These are phyloP conservation scores for Dactylellina cionopaga DNA, from an alignment of 2,329 filamentous ascomycete genomes.

Conservation along the genomic window DNA sequence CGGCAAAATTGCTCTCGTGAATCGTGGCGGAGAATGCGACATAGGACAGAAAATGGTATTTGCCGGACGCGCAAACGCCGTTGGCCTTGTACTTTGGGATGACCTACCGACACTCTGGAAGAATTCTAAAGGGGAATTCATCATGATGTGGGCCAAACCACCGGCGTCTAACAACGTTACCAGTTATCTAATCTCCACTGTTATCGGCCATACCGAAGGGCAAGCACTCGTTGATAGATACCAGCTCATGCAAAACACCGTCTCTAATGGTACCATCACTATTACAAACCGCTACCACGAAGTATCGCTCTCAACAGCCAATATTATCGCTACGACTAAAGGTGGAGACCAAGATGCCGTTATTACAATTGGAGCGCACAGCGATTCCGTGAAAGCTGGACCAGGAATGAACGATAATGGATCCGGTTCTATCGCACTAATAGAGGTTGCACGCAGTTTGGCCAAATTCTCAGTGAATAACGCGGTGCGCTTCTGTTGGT, in stretches of 20 bases:
- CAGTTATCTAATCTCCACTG: conserved; percentile 46
- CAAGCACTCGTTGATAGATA: conserved; percentile 44
- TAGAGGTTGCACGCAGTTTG: conserved; percentile 70
- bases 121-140: no score
- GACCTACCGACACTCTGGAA: conserved; percentile 58
- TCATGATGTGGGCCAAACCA: no score
- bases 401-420: conserved; percentile 76
- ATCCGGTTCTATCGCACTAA: conserved; percentile 68
- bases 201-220: conserved; percentile 53
- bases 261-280: conserved; percentile 61
- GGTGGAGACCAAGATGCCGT: conserved; percentile 70
- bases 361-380: conserved; percentile 70
- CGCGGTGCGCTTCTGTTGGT: conserved; percentile 72
- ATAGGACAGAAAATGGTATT: conserved; percentile 69
- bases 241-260: conserved; percentile 48
- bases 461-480: conserved; percentile 69
- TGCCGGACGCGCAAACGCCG: conserved; percentile 69
- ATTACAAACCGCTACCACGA: conserved; percentile 63
- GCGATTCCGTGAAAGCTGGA: conserved; percentile 70
- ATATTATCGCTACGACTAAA: conserved; percentile 71
- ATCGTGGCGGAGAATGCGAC: conserved; percentile 69
- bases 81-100: conserved; percentile 59
- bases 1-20: conserved; percentile 70
- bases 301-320: conserved; percentile 66
- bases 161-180: conserved; percentile 59